A percentile compares a stretch with the other conserved stretches of the same genome.
phyloP scores from a whole-genome alignment of 2,329 filamentous ascomycete species.

The Ophiobolus disseminans region DNA sequence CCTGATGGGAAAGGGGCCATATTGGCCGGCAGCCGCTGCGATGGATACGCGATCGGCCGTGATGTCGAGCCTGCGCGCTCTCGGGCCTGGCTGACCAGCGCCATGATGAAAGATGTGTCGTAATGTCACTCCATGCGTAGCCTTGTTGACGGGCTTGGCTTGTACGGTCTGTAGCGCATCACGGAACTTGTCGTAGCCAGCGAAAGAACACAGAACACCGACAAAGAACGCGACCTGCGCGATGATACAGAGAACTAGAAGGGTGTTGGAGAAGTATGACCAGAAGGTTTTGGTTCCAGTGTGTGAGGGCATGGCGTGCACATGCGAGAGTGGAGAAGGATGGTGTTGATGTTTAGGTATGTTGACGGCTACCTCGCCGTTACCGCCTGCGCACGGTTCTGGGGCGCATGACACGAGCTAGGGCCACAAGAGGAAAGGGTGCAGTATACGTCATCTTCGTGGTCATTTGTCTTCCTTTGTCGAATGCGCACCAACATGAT shows the following conservation, averaged over 20 bases:
- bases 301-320: conserved; percentile 27
- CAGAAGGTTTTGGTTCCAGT: conserved; percentile 19
- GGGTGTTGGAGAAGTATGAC: conserved; percentile 15
- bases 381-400: conserved; percentile 23
- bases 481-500: no score
- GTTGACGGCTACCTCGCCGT: conserved; percentile 25
- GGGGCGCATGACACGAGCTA: conserved; percentile 22
- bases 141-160: conserved; percentile 3
- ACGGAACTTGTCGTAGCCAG: conserved; percentile 11
- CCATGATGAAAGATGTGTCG: conserved; percentile 46
- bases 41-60: conserved; percentile 29
- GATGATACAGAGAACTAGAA: conserved; percentile 23
- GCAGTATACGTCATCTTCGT: no score
- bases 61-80: conserved; percentile 43
- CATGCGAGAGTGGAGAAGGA: conserved; percentile 19
- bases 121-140: conserved; percentile 28
- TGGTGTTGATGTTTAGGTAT: conserved; percentile 17
- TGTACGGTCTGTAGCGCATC: conserved; percentile 14
- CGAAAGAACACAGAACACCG: conserved; percentile 21
- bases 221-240: conserved; percentile 32
- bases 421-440: no score
- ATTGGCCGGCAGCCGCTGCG: conserved; percentile 28
- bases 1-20: conserved; percentile 41
- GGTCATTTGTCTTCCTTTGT: no score
- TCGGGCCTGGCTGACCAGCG: conserved; percentile 41